Base-by-base conservation (phyloP, 1,284 basidiomycete genomes). In the Salmacisia buchloeana region DNA sequence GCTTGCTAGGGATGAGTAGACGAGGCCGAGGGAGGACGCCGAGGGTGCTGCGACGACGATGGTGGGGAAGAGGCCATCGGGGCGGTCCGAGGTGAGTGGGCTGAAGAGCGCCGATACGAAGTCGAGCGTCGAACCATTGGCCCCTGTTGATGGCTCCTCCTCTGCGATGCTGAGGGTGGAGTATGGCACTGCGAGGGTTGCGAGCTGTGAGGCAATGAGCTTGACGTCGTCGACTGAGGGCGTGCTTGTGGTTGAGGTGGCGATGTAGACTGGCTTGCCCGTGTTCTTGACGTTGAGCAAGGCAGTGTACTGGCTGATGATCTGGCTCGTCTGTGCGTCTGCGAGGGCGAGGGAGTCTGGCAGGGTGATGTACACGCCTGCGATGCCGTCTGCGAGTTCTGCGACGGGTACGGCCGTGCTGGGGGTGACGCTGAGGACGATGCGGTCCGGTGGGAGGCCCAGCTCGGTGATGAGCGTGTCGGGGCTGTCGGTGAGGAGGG, bases 1-100 rank as follows among this genome's bases (percentile, higher is more conserved):
- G 2, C 92, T 94, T 74, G 90, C 88, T 56, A 81, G 77, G 13
- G 96, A 98, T n/a, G 96, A 98, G 83, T 98, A 99, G 52, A 97
- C 96, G 61, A 98, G 86, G 21, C 96, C 96, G 21, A 98, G 86
- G 15, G 85, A 86, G 2, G 90, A 88, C 23, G 88, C 86, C 7
- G 81, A 76, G 21, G 49, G 49, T 13, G 76, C 68, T 3, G 74
- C 67, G 25, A 78, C 75, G 45, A 98, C 90, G 60, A 97, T 85
- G 21, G 96, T 98, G 0, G 94, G 89, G 81, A 92, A 94, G 46
- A 98, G 85, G 21, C 91, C 92, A 78, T 98, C 96, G 2, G 88
- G 84, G 59, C 96, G 87, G 81, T 99, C 96, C 1, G 93, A 92
- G 21, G 83, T 82, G 61, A 97, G 81, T 2, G 88, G 85, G 0